Evolutionary conservation across 257 asterid species (phyloP).

Genomic region (Solanum dulcamara): DNA sequence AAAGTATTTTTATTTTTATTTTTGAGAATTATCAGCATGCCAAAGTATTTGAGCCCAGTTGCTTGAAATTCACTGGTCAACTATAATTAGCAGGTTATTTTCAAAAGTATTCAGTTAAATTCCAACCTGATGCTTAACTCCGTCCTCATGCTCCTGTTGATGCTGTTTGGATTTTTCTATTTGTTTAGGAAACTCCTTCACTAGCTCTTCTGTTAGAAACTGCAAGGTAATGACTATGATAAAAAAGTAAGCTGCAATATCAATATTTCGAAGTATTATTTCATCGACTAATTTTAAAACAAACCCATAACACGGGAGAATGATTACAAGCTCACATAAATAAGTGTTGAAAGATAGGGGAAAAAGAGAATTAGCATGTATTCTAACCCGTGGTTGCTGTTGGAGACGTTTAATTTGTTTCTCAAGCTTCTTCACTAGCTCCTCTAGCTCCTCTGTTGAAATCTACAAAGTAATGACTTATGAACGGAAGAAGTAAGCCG

Average conservation of each 20-base stretch:
- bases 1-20: not conserved
- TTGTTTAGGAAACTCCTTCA: not conserved
- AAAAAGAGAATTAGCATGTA: not conserved
- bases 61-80: not conserved
- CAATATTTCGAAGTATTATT: not conserved
- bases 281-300: not conserved
- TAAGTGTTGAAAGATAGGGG: not conserved
- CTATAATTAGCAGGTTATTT: not conserved
- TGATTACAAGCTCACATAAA: not conserved
- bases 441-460: not conserved
- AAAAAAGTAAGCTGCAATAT: not conserved
- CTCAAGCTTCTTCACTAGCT: not conserved
- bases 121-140: slow-evolving; percentile 14
- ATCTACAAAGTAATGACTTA: not conserved
- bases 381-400: not conserved
- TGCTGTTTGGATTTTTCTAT: not conserved
- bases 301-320: not conserved
- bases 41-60: not conserved
- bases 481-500: not conserved
- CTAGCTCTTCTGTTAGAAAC: not conserved
- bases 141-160: slow-evolving; percentile 1
- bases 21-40: not conserved
- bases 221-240: not conserved
- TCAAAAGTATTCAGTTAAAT: not conserved
- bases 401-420: not conserved